phyloP scores from a whole-genome alignment of 345 rosid species.

The Bruguiera gymnorhiza region DNA sequence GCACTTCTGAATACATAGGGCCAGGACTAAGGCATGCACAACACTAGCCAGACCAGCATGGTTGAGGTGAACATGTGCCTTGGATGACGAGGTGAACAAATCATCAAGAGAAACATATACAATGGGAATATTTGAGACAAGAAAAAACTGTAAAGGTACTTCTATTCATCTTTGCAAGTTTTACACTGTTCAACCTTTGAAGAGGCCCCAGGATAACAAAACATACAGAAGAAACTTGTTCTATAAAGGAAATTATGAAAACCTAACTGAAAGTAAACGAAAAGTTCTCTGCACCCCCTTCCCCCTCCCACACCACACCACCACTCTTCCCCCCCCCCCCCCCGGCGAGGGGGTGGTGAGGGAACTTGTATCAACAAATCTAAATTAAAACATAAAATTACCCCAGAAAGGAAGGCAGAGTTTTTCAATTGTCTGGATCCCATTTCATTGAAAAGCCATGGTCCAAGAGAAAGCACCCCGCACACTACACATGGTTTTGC shows the following conservation, averaged over 20 bases:
- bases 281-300: constrained; percentile 7
- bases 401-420: constrained; percentile 23
- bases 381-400: constrained; percentile 17
- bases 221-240: constrained; percentile 5
- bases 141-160: constrained; percentile 17
- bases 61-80: neutral
- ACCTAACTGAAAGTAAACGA: constrained; percentile 8
- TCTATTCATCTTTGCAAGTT: constrained; percentile 38
- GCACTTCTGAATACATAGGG: neutral
- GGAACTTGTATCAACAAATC: constrained; percentile 14
- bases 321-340: too few species aligned
- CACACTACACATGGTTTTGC: neutral
- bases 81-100: constrained; percentile 1
- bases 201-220: constrained; percentile 17
- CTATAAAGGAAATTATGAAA: constrained; percentile 5
- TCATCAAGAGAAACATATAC: constrained; percentile 1
- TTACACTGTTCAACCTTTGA: constrained; percentile 26
- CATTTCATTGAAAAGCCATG: constrained; percentile 11
- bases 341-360: too few species aligned
- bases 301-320: too few species aligned
- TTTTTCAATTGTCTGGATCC: constrained; percentile 21
- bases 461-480: constrained; percentile 11
- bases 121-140: constrained; percentile 3
- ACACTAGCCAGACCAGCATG: neutral
- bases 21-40: neutral